Base-by-base conservation (phyloP, 352 stramenopile species). In the Globisporangium nagaii region DNA sequence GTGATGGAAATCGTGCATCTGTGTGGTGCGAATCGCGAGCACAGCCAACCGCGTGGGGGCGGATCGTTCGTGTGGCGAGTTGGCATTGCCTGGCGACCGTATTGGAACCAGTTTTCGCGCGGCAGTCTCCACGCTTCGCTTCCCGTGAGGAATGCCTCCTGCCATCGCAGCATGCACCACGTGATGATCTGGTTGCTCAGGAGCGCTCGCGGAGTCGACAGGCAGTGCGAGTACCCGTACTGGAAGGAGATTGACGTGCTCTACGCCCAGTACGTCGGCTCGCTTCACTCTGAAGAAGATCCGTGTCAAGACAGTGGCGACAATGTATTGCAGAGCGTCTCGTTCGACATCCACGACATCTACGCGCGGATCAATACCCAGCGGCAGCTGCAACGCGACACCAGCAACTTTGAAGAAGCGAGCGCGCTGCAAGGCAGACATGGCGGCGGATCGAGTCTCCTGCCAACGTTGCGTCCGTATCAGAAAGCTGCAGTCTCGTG, bases 401-500 rank as follows among this genome's bases (percentile, higher is more conserved):
- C 62, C 12, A 53, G 48, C 30, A 70, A 67, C 11, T 61, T 73
- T n/a, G 56, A 65, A 2, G 17, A 30, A 13, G 49, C 54, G 19
- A 48, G 46, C 27, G 53, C 22, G n/a, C 35, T n/a, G n/a, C n/a
- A n/a, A n/a, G n/a, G n/a, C n/a, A n/a, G 32, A 22, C 34, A 30
- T 28, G 42, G 24, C 20, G 36, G 32, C 35, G 30, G 25, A 30
- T 47, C 49, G 40, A 64, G 43, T 60, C 96, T 31, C 58, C 17
- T 93, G 4, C 88, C 91, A 20, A 94, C 68, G 6, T 71, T 99
- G n/a, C 69, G 98, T 2, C 84, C 88, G 24, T 99, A 99, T 73
- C 97, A 99, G 66, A 76, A 96, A 37, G 96, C 98, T 58, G 96
- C 96, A 0, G 77, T 98, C 15, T 96, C 84, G 9, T 99, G 97